Evolutionary conservation across 192 early-diverging fungal genomes (phyloP).

Genomic region (Backusella psychrophila): DNA sequence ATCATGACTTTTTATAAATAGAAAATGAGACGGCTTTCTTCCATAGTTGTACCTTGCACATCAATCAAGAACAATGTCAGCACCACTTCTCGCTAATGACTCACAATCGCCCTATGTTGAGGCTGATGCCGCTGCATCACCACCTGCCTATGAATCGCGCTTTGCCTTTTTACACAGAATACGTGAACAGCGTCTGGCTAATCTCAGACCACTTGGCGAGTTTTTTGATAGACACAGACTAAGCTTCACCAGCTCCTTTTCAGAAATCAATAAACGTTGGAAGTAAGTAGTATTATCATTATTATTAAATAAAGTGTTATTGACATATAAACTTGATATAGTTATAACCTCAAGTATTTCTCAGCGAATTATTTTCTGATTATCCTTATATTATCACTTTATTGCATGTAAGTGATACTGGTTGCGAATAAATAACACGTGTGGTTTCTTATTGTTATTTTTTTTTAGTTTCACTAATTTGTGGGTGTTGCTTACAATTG

Average conservation of each 20-base stretch:
- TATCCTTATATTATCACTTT: slow-evolving; percentile 50
- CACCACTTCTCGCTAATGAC: slow-evolving; percentile 15
- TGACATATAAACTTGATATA: slow-evolving; percentile 15
- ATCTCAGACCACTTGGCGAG: slow-evolving; percentile 46
- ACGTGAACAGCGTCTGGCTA: slow-evolving; percentile 47
- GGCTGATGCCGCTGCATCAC: neutral
- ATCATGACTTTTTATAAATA: neutral
- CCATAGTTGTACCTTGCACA: neutral
- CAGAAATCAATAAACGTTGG: slow-evolving; percentile 29
- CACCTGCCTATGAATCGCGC: slow-evolving; percentile 30
- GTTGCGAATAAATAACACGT: neutral
- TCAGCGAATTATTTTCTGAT: slow-evolving; percentile 62
- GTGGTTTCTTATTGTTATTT: neutral
- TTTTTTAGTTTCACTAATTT: slow-evolving; percentile 49
- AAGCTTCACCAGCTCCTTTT: slow-evolving; percentile 38
- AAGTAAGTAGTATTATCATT: slow-evolving; percentile 17
- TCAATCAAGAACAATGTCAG: slow-evolving; percentile 4
- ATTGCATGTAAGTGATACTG: slow-evolving; percentile 45
- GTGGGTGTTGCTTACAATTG: slow-evolving; percentile 46
- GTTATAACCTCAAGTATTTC: slow-evolving; percentile 59
- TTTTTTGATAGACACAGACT: slow-evolving; percentile 58
- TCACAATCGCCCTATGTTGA: slow-evolving; percentile 15
- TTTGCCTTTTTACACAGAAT: slow-evolving; percentile 45
- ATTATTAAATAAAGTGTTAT: neutral
- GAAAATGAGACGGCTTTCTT: neutral